These are phyloP conservation scores for Perilla frutescens DNA, from an alignment of 257 asterid species.

Conservation along the genomic window DNA sequence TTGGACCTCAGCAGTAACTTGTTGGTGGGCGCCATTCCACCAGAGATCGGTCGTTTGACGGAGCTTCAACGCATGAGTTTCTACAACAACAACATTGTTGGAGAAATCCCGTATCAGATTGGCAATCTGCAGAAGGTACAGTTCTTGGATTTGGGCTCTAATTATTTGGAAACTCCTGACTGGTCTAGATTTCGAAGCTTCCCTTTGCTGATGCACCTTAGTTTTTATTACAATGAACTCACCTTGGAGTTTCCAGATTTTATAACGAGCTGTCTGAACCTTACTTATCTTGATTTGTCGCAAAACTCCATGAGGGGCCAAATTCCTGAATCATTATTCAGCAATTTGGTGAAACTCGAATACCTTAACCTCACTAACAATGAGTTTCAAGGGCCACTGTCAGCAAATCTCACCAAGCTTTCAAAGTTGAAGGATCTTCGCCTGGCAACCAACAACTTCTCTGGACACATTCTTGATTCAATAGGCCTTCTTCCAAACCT, in stretches of 20 bases:
- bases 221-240: constrained; percentile 52
- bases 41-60: constrained; percentile 64
- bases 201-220: constrained; percentile 58
- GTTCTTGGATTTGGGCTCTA: constrained; percentile 71
- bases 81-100: constrained; percentile 57
- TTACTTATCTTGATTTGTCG: constrained; percentile 71
- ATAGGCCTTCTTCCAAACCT: constrained; percentile 48
- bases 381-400: constrained; percentile 56
- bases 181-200: constrained; percentile 65
- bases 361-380: constrained; percentile 54
- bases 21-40: constrained; percentile 52
- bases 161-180: constrained; percentile 56
- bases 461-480: constrained; percentile 58
- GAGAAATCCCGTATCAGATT: constrained; percentile 66
- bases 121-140: constrained; percentile 59
- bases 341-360: constrained; percentile 55
- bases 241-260: constrained; percentile 63
- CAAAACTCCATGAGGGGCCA: constrained; percentile 55
- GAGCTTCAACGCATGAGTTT: constrained; percentile 55
- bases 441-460: constrained; percentile 49
- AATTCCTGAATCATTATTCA: constrained; percentile 63
- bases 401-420: constrained; percentile 53
- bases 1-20: constrained; percentile 73
- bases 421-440: constrained; percentile 55
- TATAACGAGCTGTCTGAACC: constrained; percentile 54